Conservation (phyloP, 1,139 yeast species). For the Yamadazyma dushanensis region DNA sequence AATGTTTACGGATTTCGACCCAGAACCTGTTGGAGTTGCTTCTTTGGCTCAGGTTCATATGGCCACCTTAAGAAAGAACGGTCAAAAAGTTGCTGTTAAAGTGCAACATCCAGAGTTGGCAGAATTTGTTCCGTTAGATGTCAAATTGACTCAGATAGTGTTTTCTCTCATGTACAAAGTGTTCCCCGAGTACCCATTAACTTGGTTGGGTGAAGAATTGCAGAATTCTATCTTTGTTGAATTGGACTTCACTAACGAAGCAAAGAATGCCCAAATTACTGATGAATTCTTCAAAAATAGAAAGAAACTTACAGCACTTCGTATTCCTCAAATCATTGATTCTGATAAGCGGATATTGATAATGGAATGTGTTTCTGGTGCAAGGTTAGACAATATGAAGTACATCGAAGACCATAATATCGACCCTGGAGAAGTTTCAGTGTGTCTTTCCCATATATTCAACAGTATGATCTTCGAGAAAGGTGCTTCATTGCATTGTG, state of each 20-base stretch:
- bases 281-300: conserved; percentile 61
- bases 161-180: conserved; percentile 72
- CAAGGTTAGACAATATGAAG: conserved; percentile 73
- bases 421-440: conserved; percentile 73
- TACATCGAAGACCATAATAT: conserved; percentile 65
- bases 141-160: conserved; percentile 72
- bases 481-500: conserved; percentile 90
- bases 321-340: conserved; percentile 71
- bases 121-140: conserved; percentile 89
- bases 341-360: conserved; percentile 72
- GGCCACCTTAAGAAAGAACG: conserved; percentile 61
- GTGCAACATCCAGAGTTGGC: conserved; percentile 89
- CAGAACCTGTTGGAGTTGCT: conserved; percentile 88
- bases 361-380: conserved; percentile 87
- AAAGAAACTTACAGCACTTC: conserved; percentile 65
- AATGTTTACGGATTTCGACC: conserved; percentile 64
- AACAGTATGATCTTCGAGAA: conserved; percentile 96
- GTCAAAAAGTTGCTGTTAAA: conserved; percentile 86
- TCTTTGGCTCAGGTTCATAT: conserved; percentile 93
- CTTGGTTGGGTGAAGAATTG: conserved; percentile 93
- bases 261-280: conserved; percentile 72
- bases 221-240: conserved; percentile 85
- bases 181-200: conserved; percentile 90
- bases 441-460: conserved; percentile 86
- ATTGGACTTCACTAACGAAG: conserved; percentile 84